Percentiles rank a stretch among this genome's conserved stretches.
phyloP scores from a whole-genome alignment of 345 rosid genomes.

The Euphorbia peplus region DNA sequence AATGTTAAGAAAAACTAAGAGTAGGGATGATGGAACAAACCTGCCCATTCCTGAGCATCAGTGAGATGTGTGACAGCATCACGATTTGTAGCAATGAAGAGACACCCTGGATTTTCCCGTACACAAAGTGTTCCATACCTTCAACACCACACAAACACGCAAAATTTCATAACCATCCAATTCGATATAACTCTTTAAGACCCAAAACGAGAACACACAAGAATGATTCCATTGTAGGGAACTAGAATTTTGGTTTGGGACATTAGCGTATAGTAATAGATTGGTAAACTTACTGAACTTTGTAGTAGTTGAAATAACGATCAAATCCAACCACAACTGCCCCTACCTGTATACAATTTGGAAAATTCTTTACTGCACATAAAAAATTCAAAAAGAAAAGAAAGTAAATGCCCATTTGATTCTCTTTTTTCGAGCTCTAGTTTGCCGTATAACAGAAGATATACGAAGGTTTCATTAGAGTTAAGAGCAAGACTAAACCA shows the following conservation, averaged over 20 bases:
- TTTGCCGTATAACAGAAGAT: too few species aligned
- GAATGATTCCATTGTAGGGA: too few species aligned
- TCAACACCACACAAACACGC: background rate
- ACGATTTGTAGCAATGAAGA: conserved; percentile 34
- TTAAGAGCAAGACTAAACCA: too few species aligned
- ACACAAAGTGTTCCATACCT: conserved; percentile 36
- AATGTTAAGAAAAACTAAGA: background rate
- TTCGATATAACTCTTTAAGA: too few species aligned
- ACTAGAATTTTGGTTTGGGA: too few species aligned
- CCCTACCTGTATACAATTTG: conserved; percentile 22
- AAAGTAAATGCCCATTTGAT: too few species aligned
- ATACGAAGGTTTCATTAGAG: too few species aligned
- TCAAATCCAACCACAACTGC: conserved; percentile 38
- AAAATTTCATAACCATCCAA: too few species aligned
- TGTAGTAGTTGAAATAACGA: conserved; percentile 34
- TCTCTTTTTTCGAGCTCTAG: too few species aligned
- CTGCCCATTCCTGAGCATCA: conserved; percentile 42
- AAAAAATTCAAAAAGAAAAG: too few species aligned
- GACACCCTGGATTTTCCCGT: conserved; percentile 38
- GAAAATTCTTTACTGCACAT: conserved; percentile 4
- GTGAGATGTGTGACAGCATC: conserved; percentile 38
- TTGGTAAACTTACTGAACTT: conserved; percentile 27
- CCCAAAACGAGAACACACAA: too few species aligned
- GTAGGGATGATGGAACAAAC: conserved; percentile 17
- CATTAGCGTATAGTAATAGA: too few species aligned